Evolutionary conservation across 2,329 filamentous ascomycete genomes (phyloP).

Genomic region (Aspergillus pseudoglaucus): DNA sequence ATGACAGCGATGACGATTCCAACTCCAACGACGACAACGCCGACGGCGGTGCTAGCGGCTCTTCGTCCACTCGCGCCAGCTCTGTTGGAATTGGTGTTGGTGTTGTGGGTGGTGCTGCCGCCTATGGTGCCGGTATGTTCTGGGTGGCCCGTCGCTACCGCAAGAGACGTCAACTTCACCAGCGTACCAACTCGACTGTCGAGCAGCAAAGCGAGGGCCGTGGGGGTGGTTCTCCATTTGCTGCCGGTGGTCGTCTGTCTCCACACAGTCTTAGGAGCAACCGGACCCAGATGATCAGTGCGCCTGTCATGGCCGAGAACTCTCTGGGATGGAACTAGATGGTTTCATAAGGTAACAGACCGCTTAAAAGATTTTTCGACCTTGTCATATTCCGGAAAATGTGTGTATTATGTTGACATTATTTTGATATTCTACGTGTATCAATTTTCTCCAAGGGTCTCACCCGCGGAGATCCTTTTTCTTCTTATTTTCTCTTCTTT

Average conservation of each 20-base stretch:
- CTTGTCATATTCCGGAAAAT: background rate
- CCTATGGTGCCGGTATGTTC: constrained; percentile 95
- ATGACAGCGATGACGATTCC: constrained; percentile 34
- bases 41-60: constrained; percentile 45
- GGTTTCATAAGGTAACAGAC: background rate
- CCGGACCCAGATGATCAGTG: constrained; percentile 70
- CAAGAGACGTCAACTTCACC: constrained; percentile 71
- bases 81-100: constrained; percentile 67
- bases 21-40: constrained; percentile 30
- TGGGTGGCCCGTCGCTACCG: constrained; percentile 85
- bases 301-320: constrained; percentile 87
- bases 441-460: constrained; percentile 11
- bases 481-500: constrained; percentile 13
- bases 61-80: constrained; percentile 32
- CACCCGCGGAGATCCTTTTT: constrained; percentile 9
- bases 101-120: constrained; percentile 68
- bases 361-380: background rate
- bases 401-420: constrained; percentile 13
- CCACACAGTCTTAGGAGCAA: constrained; percentile 64
- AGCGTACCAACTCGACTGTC: constrained; percentile 65
- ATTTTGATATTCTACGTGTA: constrained; percentile 19
- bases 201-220: constrained; percentile 62
- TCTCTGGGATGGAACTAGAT: constrained; percentile 85
- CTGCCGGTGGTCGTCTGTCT: constrained; percentile 40
- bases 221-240: constrained; percentile 32